Evolutionary conservation across 2,329 filamentous ascomycete genomes (phyloP).

Genomic region (Monilinia fructicola): DNA sequence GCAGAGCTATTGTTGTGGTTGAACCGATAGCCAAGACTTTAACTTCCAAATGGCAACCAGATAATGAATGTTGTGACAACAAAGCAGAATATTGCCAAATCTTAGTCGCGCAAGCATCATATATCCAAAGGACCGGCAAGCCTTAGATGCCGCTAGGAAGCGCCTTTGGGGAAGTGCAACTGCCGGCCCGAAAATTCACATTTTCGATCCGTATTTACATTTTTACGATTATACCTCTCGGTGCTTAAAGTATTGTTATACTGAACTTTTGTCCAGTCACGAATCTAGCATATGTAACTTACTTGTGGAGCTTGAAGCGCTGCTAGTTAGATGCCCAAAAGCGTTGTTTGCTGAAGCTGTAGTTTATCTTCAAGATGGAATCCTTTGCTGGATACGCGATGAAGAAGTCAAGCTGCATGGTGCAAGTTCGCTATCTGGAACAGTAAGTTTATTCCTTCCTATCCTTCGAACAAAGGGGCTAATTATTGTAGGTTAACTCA

Average conservation of each 20-base stretch:
- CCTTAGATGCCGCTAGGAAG: conserved; percentile 63
- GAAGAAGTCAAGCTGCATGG: conserved; percentile 46
- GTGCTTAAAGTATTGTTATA: conserved; percentile 54
- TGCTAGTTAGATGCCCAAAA: conserved; percentile 44
- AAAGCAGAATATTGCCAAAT: conserved; percentile 40
- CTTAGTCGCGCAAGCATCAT: conserved; percentile 44
- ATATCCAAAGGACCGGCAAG: conserved; percentile 59
- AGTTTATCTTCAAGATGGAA: conserved; percentile 59
- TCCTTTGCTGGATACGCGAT: conserved; percentile 66
- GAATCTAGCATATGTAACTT: conserved; percentile 52
- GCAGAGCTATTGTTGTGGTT: conserved; percentile 63
- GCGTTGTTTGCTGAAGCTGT: conserved; percentile 45
- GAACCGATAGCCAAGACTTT: conserved; percentile 67
- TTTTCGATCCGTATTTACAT: conserved; percentile 63
- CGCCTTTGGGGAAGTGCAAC: conserved; percentile 62
- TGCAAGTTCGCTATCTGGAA: conserved; percentile 45
- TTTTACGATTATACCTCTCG: conserved; percentile 61
- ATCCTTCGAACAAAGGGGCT: conserved; percentile 32
- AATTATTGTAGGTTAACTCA: conserved; percentile 45
- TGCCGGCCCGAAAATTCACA: conserved; percentile 44
- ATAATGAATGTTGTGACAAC: conserved; percentile 22
- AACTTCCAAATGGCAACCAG: conserved; percentile 41
- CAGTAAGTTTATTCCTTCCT: conserved; percentile 45
- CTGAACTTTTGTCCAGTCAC: conserved; percentile 43
- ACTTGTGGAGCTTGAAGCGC: conserved; percentile 43